These are phyloP conservation scores for Barbatosphaeria neglecta DNA, from an alignment of 495 filamentous ascomycete genomes.

Conservation along the genomic window DNA sequence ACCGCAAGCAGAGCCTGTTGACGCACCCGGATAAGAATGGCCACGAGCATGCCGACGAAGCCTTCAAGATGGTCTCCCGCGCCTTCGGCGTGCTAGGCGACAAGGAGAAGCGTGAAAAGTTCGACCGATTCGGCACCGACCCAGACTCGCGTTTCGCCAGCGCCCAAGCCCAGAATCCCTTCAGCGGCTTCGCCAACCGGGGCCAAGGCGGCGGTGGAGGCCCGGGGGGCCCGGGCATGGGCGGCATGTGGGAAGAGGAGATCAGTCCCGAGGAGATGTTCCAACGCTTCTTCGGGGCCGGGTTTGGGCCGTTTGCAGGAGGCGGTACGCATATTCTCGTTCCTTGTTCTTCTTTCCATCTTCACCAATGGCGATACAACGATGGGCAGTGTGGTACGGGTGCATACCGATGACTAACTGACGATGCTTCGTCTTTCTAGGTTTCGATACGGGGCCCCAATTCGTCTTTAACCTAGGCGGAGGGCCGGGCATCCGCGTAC, in stretches of 20 bases:
- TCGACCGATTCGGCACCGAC: slow-evolving; percentile 79
- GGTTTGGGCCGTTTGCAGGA: slow-evolving; percentile 57
- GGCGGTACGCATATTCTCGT: slow-evolving; percentile 8
- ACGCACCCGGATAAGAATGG: slow-evolving; percentile 98
- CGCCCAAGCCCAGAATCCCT: slow-evolving; percentile 51
- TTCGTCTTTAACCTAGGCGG: slow-evolving; percentile 89
- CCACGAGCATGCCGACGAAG: slow-evolving; percentile 92
- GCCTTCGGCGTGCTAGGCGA: slow-evolving; percentile 92
- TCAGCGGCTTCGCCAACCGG: slow-evolving; percentile 55
- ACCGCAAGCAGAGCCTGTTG: slow-evolving; percentile 75
- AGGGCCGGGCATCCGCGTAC: slow-evolving; percentile 70
- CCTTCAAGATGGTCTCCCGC: slow-evolving; percentile 93
- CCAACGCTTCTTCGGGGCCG: slow-evolving; percentile 81
- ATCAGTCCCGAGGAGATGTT: slow-evolving; percentile 96
- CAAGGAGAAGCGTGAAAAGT: slow-evolving; percentile 79
- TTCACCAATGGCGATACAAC: too few species aligned
- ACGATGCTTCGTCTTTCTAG: slow-evolving; percentile 13
- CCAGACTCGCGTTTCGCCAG: slow-evolving; percentile 75
- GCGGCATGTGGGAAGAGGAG: slow-evolving; percentile 70
- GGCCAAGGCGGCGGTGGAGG: slow-evolving; percentile 27
- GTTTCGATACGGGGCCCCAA: slow-evolving; percentile 61
- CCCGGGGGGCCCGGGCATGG: slow-evolving; percentile 12
- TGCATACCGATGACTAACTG: background rate
- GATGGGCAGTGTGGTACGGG: background rate
- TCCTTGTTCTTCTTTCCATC: background rate